A percentile compares a stretch with the other conserved stretches of the same genome.
phyloP scores from a whole-genome alignment of 345 rosid species.

The Euphorbia lathyris region DNA sequence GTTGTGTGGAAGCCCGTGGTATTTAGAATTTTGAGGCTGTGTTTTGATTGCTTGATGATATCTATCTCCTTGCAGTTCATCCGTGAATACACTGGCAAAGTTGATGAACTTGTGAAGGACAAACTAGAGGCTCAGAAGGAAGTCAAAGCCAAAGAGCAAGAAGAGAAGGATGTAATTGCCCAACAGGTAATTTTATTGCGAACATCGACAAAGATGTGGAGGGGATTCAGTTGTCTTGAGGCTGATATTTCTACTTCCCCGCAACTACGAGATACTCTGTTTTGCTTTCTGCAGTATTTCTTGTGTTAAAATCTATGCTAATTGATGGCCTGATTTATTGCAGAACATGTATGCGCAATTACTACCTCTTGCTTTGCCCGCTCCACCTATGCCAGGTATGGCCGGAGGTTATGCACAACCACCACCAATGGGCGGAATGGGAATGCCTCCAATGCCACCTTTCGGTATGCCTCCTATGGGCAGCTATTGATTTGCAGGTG shows the following conservation, averaged over 20 bases:
- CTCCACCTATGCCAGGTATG: constrained; percentile 32
- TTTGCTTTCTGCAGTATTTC: neutral
- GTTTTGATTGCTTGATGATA: neutral
- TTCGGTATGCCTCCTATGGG: constrained; percentile 33
- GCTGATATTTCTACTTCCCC: no score
- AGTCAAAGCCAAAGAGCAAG: constrained; percentile 63
- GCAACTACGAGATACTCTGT: no score
- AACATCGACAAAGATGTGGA: neutral
- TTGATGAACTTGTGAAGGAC: constrained; percentile 78
- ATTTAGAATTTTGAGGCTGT: neutral
- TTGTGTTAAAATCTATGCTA: neutral
- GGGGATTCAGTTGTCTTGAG: neutral
- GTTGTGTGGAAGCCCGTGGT: neutral
- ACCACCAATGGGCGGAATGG: constrained; percentile 29
- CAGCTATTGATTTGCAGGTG: constrained; percentile 16
- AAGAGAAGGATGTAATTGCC: constrained; percentile 72
- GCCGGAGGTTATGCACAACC: constrained; percentile 27
- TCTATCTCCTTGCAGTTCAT: constrained; percentile 44
- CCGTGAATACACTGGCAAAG: constrained; percentile 76
- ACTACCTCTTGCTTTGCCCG: constrained; percentile 31
- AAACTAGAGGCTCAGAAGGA: constrained; percentile 67
- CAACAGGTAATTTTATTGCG: constrained; percentile 57
- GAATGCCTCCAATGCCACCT: constrained; percentile 33
- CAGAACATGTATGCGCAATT: constrained; percentile 32
- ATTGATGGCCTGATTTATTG: constrained; percentile 4